Base-by-base conservation (phyloP, 2,329 filamentous ascomycete species). In the Endoconidiophora polonica region DNA sequence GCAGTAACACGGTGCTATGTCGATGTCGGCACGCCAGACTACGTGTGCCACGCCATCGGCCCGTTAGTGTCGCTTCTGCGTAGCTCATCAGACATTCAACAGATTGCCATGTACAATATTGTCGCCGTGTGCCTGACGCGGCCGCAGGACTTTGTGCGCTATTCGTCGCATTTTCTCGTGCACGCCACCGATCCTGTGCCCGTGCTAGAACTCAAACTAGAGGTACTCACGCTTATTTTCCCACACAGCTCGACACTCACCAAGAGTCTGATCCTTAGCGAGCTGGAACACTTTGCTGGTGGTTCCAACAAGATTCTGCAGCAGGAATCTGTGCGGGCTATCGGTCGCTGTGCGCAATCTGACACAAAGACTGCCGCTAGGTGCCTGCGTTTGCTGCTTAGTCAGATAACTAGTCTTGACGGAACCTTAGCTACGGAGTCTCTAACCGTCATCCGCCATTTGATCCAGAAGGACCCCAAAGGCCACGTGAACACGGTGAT, bases 31-130 rank as follows among this genome's bases (percentile, higher is more conserved):
- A 90, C 86, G 0, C 66, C 77, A 0, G 78, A 84, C 40, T 85
- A 94, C 60, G 73, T 93, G 24, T 73, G 77, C 56, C 68, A 74
- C 20, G 80, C 86, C 5, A 77, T 94, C 51, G 88, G 90, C 0
- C 90, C 91, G 1, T 68, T 98, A 23, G 74, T 95, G 18, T 86
- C 90, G 14, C 74, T 98, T 29, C 70, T 98, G 52, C 79, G 91
- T 51, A 81, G 85, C 10, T 79, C 87, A 0, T 78, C 84, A 53
- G 90, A 96, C 60, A 86, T 94, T 47, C 83, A 94, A 60, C 81
- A 93, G 59, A 76, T 94, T 38, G 88, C 86, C 1, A 73, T 98
- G 16, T 90, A 90, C 69, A 95, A 96, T 61, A 88, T 96, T 53
- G 87, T 95, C 9, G 83, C 86, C n/a, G 84, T 98, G 42, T 91